Conservation (phyloP, 305 asterid genomes). For the Solanum chacoense region DNA sequence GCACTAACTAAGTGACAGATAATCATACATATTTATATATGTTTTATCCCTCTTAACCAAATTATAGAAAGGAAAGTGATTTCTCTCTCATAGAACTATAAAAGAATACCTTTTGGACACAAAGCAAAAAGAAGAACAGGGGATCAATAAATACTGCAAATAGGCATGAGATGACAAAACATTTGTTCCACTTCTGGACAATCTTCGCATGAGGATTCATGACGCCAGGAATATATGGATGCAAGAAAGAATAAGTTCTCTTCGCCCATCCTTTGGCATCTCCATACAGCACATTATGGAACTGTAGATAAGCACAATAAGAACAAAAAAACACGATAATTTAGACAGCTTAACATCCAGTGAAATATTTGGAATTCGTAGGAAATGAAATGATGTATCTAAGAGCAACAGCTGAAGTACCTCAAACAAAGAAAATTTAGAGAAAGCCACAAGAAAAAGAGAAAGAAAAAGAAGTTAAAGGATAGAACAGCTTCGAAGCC, state of each 20-base stretch:
- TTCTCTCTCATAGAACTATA: neutral
- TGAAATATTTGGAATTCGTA: neutral
- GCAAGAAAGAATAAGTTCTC: slow-evolving; percentile 29
- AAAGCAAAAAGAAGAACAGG: slow-evolving; percentile 60
- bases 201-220: slow-evolving; percentile 69
- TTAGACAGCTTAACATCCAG: neutral
- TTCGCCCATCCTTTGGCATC: slow-evolving; percentile 67
- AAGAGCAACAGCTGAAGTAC: neutral
- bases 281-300: slow-evolving; percentile 49
- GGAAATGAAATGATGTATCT: neutral
- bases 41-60: neutral
- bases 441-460: neutral
- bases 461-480: neutral
- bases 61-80: neutral
- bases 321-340: slow-evolving; percentile 4
- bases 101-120: slow-evolving; percentile 39
- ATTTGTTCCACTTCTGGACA: slow-evolving; percentile 70
- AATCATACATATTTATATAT: neutral
- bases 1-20: neutral
- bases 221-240: slow-evolving; percentile 53
- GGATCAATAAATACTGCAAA: slow-evolving; percentile 74
- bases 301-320: slow-evolving; percentile 30
- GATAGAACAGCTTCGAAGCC: neutral
- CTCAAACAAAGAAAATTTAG: neutral
- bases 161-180: slow-evolving; percentile 58